Conservation (phyloP, 208 protist genomes). For the Crithidia expoeki region DNA sequence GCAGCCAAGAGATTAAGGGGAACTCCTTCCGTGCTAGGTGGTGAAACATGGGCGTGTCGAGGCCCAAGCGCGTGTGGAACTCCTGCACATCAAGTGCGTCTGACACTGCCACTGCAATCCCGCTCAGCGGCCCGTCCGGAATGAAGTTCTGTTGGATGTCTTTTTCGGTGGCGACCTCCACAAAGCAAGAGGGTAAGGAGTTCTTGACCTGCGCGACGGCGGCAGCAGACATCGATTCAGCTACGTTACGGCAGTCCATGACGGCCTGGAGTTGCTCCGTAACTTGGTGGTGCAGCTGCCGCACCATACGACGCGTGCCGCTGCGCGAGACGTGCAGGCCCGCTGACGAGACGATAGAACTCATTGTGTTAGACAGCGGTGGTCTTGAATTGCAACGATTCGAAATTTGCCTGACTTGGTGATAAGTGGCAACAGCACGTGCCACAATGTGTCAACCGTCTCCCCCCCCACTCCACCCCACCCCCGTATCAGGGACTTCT, state of each 20-base stretch:
- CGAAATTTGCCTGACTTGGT: too few species aligned
- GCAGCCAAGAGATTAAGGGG: constrained; percentile 83
- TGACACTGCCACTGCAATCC: constrained; percentile 77
- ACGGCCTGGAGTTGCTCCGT: constrained; percentile 60
- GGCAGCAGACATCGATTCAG: constrained; percentile 59
- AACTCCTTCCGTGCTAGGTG: constrained; percentile 64
- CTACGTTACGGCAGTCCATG: constrained; percentile 56
- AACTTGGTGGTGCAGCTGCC: constrained; percentile 54
- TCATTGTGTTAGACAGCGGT: constrained; percentile 5
- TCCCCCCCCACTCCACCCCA: too few species aligned
- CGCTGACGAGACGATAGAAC: constrained; percentile 12
- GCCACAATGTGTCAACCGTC: too few species aligned
- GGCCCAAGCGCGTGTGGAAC: constrained; percentile 70
- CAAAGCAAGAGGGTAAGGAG: constrained; percentile 52
- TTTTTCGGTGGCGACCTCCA: constrained; percentile 60
- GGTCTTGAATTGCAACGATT: not conserved
- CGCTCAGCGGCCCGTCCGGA: constrained; percentile 66
- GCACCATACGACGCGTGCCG: constrained; percentile 59
- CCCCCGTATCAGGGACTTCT: too few species aligned
- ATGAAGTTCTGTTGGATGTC: constrained; percentile 61
- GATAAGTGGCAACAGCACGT: too few species aligned
- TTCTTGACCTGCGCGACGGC: constrained; percentile 17
- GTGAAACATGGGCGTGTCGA: constrained; percentile 62
- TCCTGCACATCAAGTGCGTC: constrained; percentile 76
- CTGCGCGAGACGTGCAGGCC: constrained; percentile 30